Evolutionary conservation across 495 filamentous ascomycete genomes (phyloP).

Genomic region (Lineolata rhizophorae): DNA sequence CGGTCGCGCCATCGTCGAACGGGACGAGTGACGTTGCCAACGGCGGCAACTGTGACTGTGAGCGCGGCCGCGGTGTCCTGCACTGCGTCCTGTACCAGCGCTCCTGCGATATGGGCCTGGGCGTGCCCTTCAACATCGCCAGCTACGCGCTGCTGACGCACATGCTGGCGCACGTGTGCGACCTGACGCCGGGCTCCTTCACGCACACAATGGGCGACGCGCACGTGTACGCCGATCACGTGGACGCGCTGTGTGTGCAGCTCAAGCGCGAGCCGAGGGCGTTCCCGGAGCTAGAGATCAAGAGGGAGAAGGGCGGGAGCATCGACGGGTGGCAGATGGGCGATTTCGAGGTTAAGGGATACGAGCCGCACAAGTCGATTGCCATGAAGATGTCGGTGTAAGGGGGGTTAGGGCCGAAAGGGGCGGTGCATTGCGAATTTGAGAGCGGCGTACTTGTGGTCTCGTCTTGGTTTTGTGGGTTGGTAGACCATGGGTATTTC

Average conservation of each 20-base stretch:
- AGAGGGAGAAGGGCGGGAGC: conserved; percentile 37
- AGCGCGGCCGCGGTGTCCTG: conserved; percentile 38
- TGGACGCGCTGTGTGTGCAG: conserved; percentile 67
- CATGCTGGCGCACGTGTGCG: conserved; percentile 75
- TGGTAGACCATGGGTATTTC: no score
- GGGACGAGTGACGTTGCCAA: no score
- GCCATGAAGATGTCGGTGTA: conserved; percentile 97
- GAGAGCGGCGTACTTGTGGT: no score
- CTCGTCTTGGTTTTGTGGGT: no score
- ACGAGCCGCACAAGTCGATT: conserved; percentile 75
- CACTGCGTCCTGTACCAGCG: conserved; percentile 81
- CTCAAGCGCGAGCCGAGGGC: conserved; percentile 54
- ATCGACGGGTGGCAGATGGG: conserved; percentile 74
- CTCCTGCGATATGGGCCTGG: conserved; percentile 92
- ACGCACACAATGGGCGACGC: conserved; percentile 93
- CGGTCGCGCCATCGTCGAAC: conserved; percentile 8
- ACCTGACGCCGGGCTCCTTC: conserved; percentile 60
- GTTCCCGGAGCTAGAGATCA: conserved; percentile 59
- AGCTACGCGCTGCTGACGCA: conserved; percentile 81
- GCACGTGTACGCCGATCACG: conserved; percentile 84
- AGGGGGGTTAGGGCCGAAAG: no score
- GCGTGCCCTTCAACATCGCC: conserved; percentile 95
- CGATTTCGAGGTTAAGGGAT: conserved; percentile 74
- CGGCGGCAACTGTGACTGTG: no score
- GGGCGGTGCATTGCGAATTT: no score